Conservation (phyloP, 1,139 yeast genomes). For the Lodderomyces orthopsilosis region DNA sequence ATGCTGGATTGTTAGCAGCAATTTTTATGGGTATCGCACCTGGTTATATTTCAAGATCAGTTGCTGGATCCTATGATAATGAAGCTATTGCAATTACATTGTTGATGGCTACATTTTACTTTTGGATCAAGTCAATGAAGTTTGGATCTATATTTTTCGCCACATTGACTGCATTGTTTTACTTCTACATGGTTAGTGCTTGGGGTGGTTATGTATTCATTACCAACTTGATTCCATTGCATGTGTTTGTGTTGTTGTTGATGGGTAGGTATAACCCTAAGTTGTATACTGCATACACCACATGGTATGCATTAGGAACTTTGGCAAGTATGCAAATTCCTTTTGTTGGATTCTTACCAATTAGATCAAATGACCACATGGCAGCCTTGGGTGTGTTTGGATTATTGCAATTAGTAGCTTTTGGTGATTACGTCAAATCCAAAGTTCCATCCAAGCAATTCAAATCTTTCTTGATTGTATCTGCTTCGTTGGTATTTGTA, state of each 20-base stretch:
- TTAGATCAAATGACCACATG: constrained; percentile 97
- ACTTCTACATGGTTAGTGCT: constrained; percentile 99
- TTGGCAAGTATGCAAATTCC: constrained; percentile 99
- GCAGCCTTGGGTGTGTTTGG: constrained; percentile 98
- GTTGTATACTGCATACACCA: constrained; percentile 85
- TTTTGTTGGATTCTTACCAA: constrained; percentile 95
- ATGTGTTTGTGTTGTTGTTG: constrained; percentile 80
- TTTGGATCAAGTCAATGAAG: constrained; percentile 94
- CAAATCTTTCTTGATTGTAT: constrained; percentile 63
- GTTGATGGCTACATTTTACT: constrained; percentile 90
- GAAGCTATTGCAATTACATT: constrained; percentile 98
- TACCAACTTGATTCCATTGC: constrained; percentile 95
- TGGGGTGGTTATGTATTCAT: constrained; percentile 99
- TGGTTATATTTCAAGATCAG: constrained; percentile 96
- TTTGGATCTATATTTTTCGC: constrained; percentile 87
- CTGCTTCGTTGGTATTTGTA: constrained; percentile 52
- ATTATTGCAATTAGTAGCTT: constrained; percentile 82
- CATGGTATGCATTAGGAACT: constrained; percentile 97
- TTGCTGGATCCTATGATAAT: constrained; percentile 98
- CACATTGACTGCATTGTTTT: constrained; percentile 78
- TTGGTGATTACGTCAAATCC: constrained; percentile 78
- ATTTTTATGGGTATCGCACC: constrained; percentile 97
- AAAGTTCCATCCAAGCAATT: constrained; percentile 75
- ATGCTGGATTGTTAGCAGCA: constrained; percentile 91
- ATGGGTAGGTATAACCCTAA: constrained; percentile 93